Evolutionary conservation across 768 basidiomycete genomes (phyloP).

Genomic region (Leccinum ochraceum): DNA sequence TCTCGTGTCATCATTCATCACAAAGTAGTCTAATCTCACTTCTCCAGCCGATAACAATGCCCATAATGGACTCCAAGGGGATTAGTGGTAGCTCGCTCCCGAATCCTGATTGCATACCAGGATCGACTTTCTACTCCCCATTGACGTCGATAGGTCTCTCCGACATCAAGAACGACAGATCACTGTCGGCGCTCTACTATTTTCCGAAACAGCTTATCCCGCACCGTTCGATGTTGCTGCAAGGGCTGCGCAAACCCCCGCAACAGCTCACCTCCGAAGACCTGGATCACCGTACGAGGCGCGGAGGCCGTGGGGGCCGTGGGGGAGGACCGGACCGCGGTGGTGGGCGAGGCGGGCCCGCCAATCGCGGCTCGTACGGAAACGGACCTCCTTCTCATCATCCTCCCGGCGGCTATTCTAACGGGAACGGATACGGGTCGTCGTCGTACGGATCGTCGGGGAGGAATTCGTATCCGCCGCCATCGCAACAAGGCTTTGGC

Average conservation of each 20-base stretch:
- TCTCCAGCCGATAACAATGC: slow-evolving; percentile 70
- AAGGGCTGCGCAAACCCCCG: slow-evolving; percentile 61
- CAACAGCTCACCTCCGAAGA: slow-evolving; percentile 69
- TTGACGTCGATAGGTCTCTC: slow-evolving; percentile 58
- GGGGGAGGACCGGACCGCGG: slow-evolving; percentile 40
- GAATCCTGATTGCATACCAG: slow-evolving; percentile 88
- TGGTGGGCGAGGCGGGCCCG: slow-evolving; percentile 34
- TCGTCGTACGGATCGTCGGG: slow-evolving; percentile 21
- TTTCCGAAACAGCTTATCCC: slow-evolving; percentile 87
- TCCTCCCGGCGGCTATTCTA: slow-evolving; percentile 6
- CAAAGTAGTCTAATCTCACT: slow-evolving; percentile 16
- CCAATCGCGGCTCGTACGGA: slow-evolving; percentile 25
- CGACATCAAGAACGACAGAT: slow-evolving; percentile 86
- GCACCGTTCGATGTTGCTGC: slow-evolving; percentile 82
- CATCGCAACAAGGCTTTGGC: slow-evolving; percentile 30
- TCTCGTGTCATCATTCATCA: slow-evolving; percentile 2
- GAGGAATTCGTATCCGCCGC: slow-evolving; percentile 23
- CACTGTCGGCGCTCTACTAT: slow-evolving; percentile 83
- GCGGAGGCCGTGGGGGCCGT: slow-evolving; percentile 49
- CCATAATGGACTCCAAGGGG: slow-evolving; percentile 69
- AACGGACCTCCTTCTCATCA: slow-evolving; percentile 6
- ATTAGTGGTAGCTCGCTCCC: slow-evolving; percentile 79
- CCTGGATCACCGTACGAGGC: slow-evolving; percentile 62
- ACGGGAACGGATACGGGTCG: slow-evolving; percentile 21
- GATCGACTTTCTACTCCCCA: slow-evolving; percentile 85